phyloP scores from a whole-genome alignment of 306 rosid species.

The Sesbania bispinosa region DNA sequence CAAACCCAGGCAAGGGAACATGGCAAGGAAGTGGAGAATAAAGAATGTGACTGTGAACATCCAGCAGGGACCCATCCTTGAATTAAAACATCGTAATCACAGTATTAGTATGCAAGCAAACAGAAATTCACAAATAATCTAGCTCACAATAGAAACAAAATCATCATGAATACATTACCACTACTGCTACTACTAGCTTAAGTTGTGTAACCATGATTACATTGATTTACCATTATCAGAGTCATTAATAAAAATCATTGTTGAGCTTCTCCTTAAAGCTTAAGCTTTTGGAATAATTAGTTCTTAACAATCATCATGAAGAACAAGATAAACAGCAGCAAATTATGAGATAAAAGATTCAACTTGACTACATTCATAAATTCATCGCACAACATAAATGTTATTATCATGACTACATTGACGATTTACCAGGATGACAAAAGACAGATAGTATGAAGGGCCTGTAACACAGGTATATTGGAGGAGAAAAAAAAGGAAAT shows the following conservation, averaged over 20 bases:
- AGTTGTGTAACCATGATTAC: background rate
- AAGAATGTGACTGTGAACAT: slow-evolving; percentile 71
- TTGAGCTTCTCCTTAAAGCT: background rate
- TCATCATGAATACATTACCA: background rate
- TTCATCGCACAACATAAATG: background rate
- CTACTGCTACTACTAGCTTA: too few relatives aligned
- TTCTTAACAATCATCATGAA: background rate
- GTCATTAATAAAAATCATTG: background rate
- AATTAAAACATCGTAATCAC: slow-evolving; percentile 31
- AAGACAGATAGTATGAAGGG: background rate
- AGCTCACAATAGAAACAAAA: slow-evolving; percentile 11
- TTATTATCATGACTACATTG: background rate
- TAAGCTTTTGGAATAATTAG: background rate
- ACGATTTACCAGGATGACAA: background rate
- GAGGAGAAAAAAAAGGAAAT: too few relatives aligned
- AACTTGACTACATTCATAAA: background rate
- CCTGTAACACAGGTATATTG: too few relatives aligned
- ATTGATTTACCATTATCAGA: background rate
- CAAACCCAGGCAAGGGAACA: slow-evolving; percentile 82
- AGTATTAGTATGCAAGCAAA: slow-evolving; percentile 12
- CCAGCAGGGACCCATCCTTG: slow-evolving; percentile 80
- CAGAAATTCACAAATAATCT: slow-evolving; percentile 18
- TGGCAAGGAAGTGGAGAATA: slow-evolving; percentile 90
- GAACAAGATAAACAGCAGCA: background rate
- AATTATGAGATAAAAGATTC: too few relatives aligned